Evolutionary conservation across 352 stramenopile species (phyloP).

Genomic region (Pilasporangium apinafurcum): DNA sequence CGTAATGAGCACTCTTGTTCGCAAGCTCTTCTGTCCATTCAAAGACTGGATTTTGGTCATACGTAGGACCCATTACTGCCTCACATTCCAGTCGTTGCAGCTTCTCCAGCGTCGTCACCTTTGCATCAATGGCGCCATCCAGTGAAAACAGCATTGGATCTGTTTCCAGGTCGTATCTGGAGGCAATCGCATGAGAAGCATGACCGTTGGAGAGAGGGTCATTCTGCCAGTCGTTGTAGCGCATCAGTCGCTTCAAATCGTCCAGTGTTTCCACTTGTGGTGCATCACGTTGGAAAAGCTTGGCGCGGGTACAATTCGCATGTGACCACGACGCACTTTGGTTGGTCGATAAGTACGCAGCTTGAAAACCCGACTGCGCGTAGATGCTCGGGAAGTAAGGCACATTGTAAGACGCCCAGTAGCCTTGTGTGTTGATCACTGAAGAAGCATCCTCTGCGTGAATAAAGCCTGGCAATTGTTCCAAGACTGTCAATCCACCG

Average conservation of each 20-base stretch:
- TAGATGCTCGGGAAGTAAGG: conserved; percentile 72
- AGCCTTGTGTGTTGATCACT: conserved; percentile 40
- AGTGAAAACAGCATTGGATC: conserved; percentile 26
- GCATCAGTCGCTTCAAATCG: conserved; percentile 59
- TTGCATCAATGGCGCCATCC: conserved; percentile 65
- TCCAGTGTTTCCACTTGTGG: conserved; percentile 29
- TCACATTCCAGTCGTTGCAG: conserved; percentile 33
- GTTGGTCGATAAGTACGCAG: conserved; percentile 26
- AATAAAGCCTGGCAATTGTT: conserved; percentile 63
- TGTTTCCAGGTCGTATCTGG: conserved; percentile 56
- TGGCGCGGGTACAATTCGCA: conserved; percentile 31
- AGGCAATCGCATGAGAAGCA: conserved; percentile 47
- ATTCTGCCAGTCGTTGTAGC: conserved; percentile 52
- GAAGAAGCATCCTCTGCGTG: conserved; percentile 47
- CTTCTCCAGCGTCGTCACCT: conserved; percentile 42
- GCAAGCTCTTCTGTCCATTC: conserved; percentile 39
- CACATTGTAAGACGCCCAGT: conserved; percentile 81
- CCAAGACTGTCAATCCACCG: conserved; percentile 51
- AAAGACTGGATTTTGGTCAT: conserved; percentile 46
- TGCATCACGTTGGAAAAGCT: conserved; percentile 52
- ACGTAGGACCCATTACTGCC: conserved; percentile 54
- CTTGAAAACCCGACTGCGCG: conserved; percentile 38
- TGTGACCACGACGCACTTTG: conserved; percentile 32
- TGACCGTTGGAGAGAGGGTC: conserved; percentile 43
- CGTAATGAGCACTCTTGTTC: conserved; percentile 12